Evolutionary conservation across 768 basidiomycete species (phyloP).

Genomic region (Tulasnella sp.): DNA sequence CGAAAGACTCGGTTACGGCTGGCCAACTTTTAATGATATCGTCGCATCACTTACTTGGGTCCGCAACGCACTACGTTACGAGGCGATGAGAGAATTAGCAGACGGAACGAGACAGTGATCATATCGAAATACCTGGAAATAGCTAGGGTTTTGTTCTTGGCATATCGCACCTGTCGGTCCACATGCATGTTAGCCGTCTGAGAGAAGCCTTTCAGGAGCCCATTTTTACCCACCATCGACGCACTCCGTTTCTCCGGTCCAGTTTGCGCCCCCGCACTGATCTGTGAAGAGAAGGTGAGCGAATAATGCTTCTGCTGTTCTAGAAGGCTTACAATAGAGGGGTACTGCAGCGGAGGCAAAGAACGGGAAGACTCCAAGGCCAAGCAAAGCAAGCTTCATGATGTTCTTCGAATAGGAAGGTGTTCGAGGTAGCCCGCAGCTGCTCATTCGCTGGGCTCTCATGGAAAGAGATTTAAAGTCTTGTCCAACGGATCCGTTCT

Average conservation of each 20-base stretch:
- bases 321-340: slow-evolving; percentile 17
- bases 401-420: slow-evolving; percentile 4
- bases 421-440: not conserved
- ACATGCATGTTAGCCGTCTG: not conserved
- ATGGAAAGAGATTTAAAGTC: slow-evolving; percentile 2
- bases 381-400: slow-evolving; percentile 19
- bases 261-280: not conserved
- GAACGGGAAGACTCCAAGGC: slow-evolving; percentile 20
- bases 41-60: not conserved
- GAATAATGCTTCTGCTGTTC: no score
- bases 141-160: not conserved
- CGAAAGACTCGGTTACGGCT: not conserved
- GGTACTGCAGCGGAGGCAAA: slow-evolving; percentile 14
- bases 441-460: not conserved
- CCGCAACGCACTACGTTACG: not conserved
- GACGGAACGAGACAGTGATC: not conserved
- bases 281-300: not conserved
- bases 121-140: not conserved
- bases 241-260: not conserved
- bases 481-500: not conserved
- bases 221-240: not conserved
- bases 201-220: not conserved
- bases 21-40: not conserved
- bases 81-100: not conserved
- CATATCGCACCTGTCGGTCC: not conserved